Base-by-base conservation (phyloP, 192 early-diverging fungal genomes). In the Phycomyces blakesleeanus region DNA sequence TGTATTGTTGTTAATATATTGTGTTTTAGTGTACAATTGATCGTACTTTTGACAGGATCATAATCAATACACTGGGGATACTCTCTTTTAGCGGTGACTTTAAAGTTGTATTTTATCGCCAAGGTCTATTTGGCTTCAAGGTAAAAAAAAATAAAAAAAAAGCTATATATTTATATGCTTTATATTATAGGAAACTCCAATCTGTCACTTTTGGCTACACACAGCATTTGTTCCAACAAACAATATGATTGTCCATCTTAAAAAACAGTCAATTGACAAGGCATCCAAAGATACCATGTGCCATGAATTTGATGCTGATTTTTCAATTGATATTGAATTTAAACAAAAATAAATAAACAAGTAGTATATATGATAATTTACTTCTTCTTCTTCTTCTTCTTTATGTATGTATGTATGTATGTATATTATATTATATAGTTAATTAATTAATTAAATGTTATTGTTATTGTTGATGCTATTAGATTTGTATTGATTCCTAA, bases 171-270 rank as follows among this genome's bases (percentile, higher is more conserved):
- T 12, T 24, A 29, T 25, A 16, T 20, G n/a, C n/a, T n/a, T n/a
- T n/a, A 27, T 4, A 29, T 39, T 21, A n/a, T n/a, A 57, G 52
- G 51, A 66, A 53, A 54, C 55, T 26, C 51, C 68, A 16, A 27
- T 82, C 1, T 81, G 74, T 57, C 76, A 75, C 47, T 79, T 79
- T 49, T 72, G 69, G 71, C 66, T 81, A 38, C 81, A 83, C n/a
- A 77, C 81, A 11, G 64, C 63, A 2, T 81, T 80, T 29, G 68
- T 76, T 26, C 42, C 22, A 16, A 20, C 24, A 14, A 63, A 39
- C 9, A 38, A 37, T 22, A 21, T 51, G 10, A 34, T 64, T 22
- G 1, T 78, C 8, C 24, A 59, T 11, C 41, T 78, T 4, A 50
- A 38, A 16, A 78, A 78, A 57, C 24, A n/a, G 22, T 73, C 75